Base-by-base conservation (phyloP, 805 yeast species). In the Spathaspora passalidarum region DNA sequence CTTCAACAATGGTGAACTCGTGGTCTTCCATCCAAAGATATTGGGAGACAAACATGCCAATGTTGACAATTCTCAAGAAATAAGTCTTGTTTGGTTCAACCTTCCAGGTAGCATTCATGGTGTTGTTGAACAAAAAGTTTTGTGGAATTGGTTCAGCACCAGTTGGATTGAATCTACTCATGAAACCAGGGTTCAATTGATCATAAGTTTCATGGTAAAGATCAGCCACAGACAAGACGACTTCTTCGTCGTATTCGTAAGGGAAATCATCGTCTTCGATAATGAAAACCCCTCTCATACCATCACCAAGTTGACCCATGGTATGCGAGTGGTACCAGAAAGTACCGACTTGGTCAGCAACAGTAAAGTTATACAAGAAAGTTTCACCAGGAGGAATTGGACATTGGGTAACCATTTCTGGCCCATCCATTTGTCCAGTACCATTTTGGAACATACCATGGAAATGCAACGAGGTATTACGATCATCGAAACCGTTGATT, bases 261-360 rank as follows among this genome's bases (percentile, higher is more conserved):
- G 86, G 86, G 43, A 49, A 56, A 48, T 83, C 88, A 40, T 54
- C 62, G 45, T 59, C 87, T 56, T 85, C 84, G 56, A 94, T 84
- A 53, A 94, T 76, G 53, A 92, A 79, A 16, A 80, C 71, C 59
- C 85, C 94, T 70, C 90, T 78, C 81, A 86, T 78, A 62, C 99
- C 99, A 62, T 94, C 98, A 65, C 94, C 91, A 59, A 90, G 90
- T 68, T 91, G 96, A 56, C 91, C 92, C 19, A 76, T 67, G 32
- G 91, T 82, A 70, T 94, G 99, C 22, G 98, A 88, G 68, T 94
- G 99, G 75, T 92, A 94, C 99, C 99, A 94, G 76, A 75, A 94
- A 17, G 96, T 79, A 59, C 99, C 99, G 47, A 76, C 81, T 68
- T 94, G 97, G 51, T 79, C 75, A 38, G 19, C 44, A 50, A 90